Percentiles rank a stretch among this genome's conserved stretches.
These are phyloP conservation scores for Kwoniella dejecticola DNA, from an alignment of 768 basidiomycete genomes.

Conservation along the genomic window DNA sequence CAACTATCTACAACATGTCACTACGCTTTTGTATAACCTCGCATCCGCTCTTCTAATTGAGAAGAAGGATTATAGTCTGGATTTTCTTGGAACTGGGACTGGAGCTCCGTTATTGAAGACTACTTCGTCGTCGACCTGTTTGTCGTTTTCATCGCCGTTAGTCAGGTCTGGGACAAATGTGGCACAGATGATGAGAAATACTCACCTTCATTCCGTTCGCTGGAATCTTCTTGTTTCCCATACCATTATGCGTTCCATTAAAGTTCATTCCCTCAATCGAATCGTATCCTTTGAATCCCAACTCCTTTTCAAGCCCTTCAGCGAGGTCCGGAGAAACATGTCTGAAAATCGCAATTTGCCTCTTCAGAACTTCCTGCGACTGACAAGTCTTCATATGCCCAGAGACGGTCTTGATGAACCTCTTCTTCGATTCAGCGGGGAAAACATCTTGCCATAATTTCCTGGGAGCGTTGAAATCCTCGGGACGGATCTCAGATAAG, in stretches of 20 bases:
- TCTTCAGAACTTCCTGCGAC: constrained; percentile 49
- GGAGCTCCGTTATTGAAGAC: constrained; percentile 27
- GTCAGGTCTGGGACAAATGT: background rate
- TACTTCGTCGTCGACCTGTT: constrained; percentile 19
- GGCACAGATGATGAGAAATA: background rate
- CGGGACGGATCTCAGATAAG: constrained; percentile 65
- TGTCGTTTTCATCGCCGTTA: no score
- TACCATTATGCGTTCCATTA: constrained; percentile 49
- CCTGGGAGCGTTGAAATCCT: constrained; percentile 65
- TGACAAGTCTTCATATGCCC: constrained; percentile 54
- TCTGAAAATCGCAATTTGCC: constrained; percentile 65
- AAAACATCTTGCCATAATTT: constrained; percentile 55
- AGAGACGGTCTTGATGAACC: constrained; percentile 57
- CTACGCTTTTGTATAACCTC: no score
- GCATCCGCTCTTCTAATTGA: no score
- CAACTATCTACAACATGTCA: no score
- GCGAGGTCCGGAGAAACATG: constrained; percentile 73
- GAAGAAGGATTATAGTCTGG: constrained; percentile 1
- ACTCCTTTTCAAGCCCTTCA: constrained; percentile 74
- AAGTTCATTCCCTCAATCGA: constrained; percentile 37
- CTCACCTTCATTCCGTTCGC: constrained; percentile 44
- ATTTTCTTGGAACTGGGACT: constrained; percentile 1
- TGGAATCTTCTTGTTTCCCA: constrained; percentile 37
- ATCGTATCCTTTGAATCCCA: constrained; percentile 59
- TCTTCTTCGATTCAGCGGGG: constrained; percentile 48